phyloP scores from a whole-genome alignment of 2,329 filamentous ascomycete genomes.

The Pseudopithomyces chartarum region DNA sequence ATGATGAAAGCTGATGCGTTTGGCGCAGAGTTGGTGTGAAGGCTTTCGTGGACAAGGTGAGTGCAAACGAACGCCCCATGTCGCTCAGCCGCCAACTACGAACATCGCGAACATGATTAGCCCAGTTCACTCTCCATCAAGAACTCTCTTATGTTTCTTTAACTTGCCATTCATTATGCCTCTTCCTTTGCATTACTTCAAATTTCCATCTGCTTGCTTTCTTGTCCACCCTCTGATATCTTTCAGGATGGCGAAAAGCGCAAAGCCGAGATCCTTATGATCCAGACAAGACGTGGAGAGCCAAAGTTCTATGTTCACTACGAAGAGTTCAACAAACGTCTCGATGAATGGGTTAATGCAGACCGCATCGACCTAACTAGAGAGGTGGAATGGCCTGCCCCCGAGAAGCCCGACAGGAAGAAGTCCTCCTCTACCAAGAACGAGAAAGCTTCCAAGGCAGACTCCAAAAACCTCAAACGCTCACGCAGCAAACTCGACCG shows the following conservation, averaged over 20 bases:
- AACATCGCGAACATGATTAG: constrained; percentile 15
- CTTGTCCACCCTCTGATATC: constrained; percentile 19
- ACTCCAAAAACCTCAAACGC: constrained; percentile 53
- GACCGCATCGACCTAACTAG: constrained; percentile 82
- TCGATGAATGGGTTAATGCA: constrained; percentile 86
- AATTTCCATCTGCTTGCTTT: background rate
- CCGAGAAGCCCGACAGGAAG: constrained; percentile 85
- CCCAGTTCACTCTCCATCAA: too few species aligned
- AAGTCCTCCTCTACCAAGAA: constrained; percentile 59
- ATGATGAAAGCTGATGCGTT: constrained; percentile 35
- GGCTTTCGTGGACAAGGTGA: constrained; percentile 71
- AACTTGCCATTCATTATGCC: background rate
- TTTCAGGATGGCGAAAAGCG: constrained; percentile 76
- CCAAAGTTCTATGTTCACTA: constrained; percentile 96
- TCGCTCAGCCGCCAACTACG: constrained; percentile 5
- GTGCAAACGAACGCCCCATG: constrained; percentile 27
- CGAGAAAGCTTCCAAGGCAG: constrained; percentile 50
- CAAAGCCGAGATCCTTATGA: constrained; percentile 95
- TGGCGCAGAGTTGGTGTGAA: constrained; percentile 66
- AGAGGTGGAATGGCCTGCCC: constrained; percentile 95
- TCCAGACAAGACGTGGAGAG: constrained; percentile 85
- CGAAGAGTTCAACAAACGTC: constrained; percentile 94
- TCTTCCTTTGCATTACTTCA: background rate
- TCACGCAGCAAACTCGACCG: constrained; percentile 54
- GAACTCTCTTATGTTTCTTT: background rate